These are phyloP conservation scores for Colletotrichum sublineola DNA, from an alignment of 2,329 filamentous ascomycete genomes.

Conservation along the genomic window DNA sequence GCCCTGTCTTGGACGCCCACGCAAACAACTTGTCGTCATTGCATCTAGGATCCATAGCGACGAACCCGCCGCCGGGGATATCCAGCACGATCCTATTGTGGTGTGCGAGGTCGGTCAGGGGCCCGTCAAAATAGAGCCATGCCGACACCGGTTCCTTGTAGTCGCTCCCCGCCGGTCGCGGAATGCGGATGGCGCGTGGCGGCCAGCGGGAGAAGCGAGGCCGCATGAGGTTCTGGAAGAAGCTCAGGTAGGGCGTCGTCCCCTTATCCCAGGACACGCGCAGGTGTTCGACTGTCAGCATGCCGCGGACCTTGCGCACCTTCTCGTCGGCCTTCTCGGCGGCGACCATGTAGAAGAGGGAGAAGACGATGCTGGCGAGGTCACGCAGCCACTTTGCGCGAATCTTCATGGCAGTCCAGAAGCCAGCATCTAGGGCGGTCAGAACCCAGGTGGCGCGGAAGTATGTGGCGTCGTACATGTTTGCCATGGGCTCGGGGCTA, in stretches of 20 bases:
- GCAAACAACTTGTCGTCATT: constrained; percentile 94
- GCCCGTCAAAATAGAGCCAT: constrained; percentile 96
- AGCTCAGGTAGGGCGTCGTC: constrained; percentile 85
- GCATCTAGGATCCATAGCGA: constrained; percentile 95
- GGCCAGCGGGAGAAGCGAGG: constrained; percentile 85
- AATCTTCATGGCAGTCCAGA: constrained; percentile 98
- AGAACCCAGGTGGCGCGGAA: constrained; percentile 98
- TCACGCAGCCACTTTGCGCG: constrained; percentile 83
- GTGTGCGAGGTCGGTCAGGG: constrained; percentile 80
- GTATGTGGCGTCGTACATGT: constrained; percentile 92
- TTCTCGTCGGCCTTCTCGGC: constrained; percentile 97
- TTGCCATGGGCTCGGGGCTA: constrained; percentile 91
- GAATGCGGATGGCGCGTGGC: constrained; percentile 86
- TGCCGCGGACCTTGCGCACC: constrained; percentile 88
- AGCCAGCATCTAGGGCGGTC: constrained; percentile 94
- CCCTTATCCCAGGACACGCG: constrained; percentile 96
- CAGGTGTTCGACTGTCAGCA: constrained; percentile 90
- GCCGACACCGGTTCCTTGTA: constrained; percentile 86
- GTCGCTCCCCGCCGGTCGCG: constrained; percentile 81
- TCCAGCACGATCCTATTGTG: constrained; percentile 87
- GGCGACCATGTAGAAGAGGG: constrained; percentile 90
- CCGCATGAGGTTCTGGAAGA: constrained; percentile 78
- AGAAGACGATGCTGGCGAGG: constrained; percentile 85
- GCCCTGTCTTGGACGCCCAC: constrained; percentile 89
- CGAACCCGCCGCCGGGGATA: constrained; percentile 93